Base-by-base conservation (phyloP, 73 alveolate genomes). In the Durusdinium trenchii region DNA sequence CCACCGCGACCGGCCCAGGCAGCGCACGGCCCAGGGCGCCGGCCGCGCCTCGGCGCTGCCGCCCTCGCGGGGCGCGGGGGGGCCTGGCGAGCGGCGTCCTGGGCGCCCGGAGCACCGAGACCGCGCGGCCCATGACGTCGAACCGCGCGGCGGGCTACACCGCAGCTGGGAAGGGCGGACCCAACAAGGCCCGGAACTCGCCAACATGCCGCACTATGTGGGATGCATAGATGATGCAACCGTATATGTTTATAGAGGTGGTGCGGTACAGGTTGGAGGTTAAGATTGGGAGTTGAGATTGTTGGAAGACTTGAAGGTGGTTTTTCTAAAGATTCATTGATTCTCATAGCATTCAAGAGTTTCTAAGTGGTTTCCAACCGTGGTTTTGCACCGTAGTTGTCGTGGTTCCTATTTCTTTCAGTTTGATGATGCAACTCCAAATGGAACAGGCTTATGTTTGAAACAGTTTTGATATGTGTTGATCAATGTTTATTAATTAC, bases 71-170 rank as follows among this genome's bases (percentile, higher is more conserved):
- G n/a, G n/a, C n/a, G n/a, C n/a, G n/a, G n/a, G n/a, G n/a, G n/a
- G n/a, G n/a, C n/a, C n/a, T n/a, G n/a, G n/a, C 54, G 95, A 86
- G 95, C 84, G 60, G 83, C 47, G 84, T 82, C 60, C 90, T 87
- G 78, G 67, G 67, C 78, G 98, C 94, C n/a, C 91, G 99, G 61
- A 75, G 52, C 92, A 94, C 99, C 26, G 99, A 64, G 79, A 83
- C 99, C 35, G 99, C 95, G 32, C 94, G 99, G 86, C 99, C 99
- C 36, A 95, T 95, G 99, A 95, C 99, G 40, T 81, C 95, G 81
- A 95, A 95, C 79, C 91, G 99, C 40, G 99, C 95, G 32, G 99
- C 89, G 18, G 99, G 99, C 30, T 94, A 94, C 94, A 94, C 99
- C 3, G 99, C 99, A 23, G 99, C 99, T 48, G 99, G 99, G 84